Base-by-base conservation (phyloP, 306 rosid species). In the Arachis stenosperma region DNA sequence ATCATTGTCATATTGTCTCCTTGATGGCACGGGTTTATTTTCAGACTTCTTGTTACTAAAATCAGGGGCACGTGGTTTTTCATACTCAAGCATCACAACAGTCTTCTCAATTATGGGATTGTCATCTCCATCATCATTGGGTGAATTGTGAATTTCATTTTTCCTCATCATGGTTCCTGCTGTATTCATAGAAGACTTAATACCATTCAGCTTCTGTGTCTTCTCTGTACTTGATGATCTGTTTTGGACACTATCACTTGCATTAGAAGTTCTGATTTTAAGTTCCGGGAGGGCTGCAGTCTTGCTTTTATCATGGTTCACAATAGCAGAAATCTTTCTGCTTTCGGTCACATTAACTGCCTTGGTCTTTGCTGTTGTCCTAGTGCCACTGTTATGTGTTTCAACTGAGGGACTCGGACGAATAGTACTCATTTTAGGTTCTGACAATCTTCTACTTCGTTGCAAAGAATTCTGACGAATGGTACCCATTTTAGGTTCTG, bases 221-320 rank as follows among this genome's bases (percentile, higher is more conserved):
- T 12, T 69, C 81, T 80, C 92, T 72, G 85, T 85, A 5, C 69
- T 51, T 36, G 80, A 51, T 65, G 86, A 71, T 61, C 69, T 82
- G 69, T 81, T 80, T 75, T 72, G 81, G 54, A 78, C 76, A 76
- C 54, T 59, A 39, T 78, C 79, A 69, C 82, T 82, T 75, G 81
- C 86, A 66, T 75, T 92, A 30, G 90, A 14, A 67, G 93, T 90
- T 79, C 75, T 85, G 44, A 90, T 90, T 82, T 91, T 93, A 75
- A 93, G 84, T 84, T 90, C 98, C 11, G 98, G 94, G 43, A 90
- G 98, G 65, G 86, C 78, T 41, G 96, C 90, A 12, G 88, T 88
- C 86, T 81, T 93, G 86, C 83, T 85, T 81, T 81, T 85, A 82
- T 93, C 96, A 63, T 87, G 75, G 76, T 82, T 90, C 74, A 90